Percentiles rank a stretch among this genome's conserved stretches.
phyloP scores from a whole-genome alignment of 148 eudicot species.

The Chenopodium album region DNA sequence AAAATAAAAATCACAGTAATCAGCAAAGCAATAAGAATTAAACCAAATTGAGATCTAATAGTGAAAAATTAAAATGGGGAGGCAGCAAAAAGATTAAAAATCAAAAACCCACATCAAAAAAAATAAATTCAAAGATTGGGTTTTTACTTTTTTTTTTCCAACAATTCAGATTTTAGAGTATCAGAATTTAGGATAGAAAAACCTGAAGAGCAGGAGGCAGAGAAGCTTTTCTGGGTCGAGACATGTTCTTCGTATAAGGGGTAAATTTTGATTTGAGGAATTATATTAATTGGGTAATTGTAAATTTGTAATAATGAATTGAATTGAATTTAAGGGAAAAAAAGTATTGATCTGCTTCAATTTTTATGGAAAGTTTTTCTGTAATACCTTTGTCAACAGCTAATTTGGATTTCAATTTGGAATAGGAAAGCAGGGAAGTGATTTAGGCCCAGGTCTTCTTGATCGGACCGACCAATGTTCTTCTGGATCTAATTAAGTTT shows the following conservation, averaged over 20 bases:
- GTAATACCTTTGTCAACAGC: no score
- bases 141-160: no score
- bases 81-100: background rate
- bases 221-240: conserved; percentile 47
- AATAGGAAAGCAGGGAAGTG: background rate
- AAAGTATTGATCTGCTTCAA: background rate
- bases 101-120: background rate
- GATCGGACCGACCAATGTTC: background rate
- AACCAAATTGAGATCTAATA: conserved; percentile 10
- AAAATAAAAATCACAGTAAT: background rate
- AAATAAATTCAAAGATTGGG: background rate
- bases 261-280: background rate
- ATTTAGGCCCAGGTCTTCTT: background rate
- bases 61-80: background rate
- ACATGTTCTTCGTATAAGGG: conserved; percentile 28
- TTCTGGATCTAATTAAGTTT: background rate
- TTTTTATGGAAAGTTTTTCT: background rate
- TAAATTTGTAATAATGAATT: no score
- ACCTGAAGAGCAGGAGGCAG: conserved; percentile 71
- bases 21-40: background rate
- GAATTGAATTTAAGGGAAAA: no score
- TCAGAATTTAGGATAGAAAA: background rate
- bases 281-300: background rate
- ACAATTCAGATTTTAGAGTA: background rate
- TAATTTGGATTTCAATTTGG: background rate